Base-by-base conservation (phyloP, 495 filamentous ascomycete species). In the Daldinia bambusicola region DNA sequence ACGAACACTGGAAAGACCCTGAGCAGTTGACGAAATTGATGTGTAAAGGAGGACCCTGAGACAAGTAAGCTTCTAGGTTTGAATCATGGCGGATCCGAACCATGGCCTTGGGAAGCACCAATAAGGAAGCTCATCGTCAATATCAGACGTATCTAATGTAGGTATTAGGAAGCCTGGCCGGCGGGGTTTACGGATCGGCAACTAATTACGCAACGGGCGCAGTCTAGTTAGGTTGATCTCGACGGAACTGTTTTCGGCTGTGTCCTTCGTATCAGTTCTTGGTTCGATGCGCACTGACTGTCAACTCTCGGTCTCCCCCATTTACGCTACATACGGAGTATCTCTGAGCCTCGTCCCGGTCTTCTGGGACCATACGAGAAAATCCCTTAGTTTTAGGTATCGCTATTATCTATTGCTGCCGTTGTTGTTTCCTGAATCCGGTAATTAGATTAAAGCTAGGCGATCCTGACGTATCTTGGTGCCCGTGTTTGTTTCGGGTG, bases 401-500 rank as follows among this genome's bases (percentile, higher is more conserved):
- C 14, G 26, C 40, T 51, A 51, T 50, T 26, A 26, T 26, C 26
- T 26, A 3, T 37, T 34, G 12, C 14, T 26, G 34, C 43, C 53
- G 32, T 26, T 37, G 36, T 32, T 60, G 31, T 48, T 63, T 60
- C 63, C 55, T 26, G 38, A 37, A 37, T 37, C 51, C 34, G 45
- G 7, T 48, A 43, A 63, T 53, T 67, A 68, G 38, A 72, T 63
- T 67, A 72, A 67, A 48, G 53, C 38, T 20, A n/a, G 61, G 45
- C 51, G 65, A 69, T 72, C 70, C 61, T 68, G 61, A 72, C 70
- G 70, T 72, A 65, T 53, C 56, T 61, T 50, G 40, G 53, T 45
- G 60, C 34, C 12, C 50, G 22, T 62, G 60, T 72, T 68, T 72
- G 69, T 72, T 72, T 72, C 64, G 69, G 62, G 65, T 69, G 65